Evolutionary conservation across 441 rosid genomes (phyloP), one percentile per base, ranked within the genome.

Genomic region (Arabidopsis hybrid): DNA sequence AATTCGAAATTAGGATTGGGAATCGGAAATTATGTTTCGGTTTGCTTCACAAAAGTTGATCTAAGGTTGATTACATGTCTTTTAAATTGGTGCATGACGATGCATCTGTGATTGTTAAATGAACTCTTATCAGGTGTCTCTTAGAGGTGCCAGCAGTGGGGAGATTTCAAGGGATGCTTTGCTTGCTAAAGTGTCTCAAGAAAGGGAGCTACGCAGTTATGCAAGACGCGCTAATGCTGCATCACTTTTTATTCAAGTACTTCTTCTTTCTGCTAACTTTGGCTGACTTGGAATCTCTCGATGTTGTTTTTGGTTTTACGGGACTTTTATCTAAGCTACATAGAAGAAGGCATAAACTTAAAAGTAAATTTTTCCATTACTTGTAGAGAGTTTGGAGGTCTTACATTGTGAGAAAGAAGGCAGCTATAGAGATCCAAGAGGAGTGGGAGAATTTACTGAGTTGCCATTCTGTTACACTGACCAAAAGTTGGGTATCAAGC

Each of bases 101-200:
- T 51, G 53, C 12, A 39, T 72, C 11, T 29, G 31, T 58, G 45
- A 36, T 62, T 2, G 34, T 59, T 38, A 43, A 58, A 76, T 60
- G 61, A 65, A 40, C 4, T 67, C 56, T 62, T 59, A 68, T 80
- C 71, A 95, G 99, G 98, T 95, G 8, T 95, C 97, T 4, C 85
- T 95, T 57, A 88, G 99, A 79, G 98, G 99, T 35, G 97, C 97
- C 55, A 95, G 99, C 72, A 87, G 84, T 6, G 88, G 66, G 82
- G 99, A 95, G 85, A 93, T 95, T 50, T 85, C 99, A 17, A 85
- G 99, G 63, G 97, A 91, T 67, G 98, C 92, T 31, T 95, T 95
- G 67, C 91, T 95, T 47, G 94, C 90, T 77, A 89, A 89, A 80
- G 93, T 95, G 57, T 86, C 90, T 1, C 91, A 86, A 60, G 94